Base-by-base conservation (phyloP, 192 early-diverging fungal genomes). In the Coemansia reversa region DNA sequence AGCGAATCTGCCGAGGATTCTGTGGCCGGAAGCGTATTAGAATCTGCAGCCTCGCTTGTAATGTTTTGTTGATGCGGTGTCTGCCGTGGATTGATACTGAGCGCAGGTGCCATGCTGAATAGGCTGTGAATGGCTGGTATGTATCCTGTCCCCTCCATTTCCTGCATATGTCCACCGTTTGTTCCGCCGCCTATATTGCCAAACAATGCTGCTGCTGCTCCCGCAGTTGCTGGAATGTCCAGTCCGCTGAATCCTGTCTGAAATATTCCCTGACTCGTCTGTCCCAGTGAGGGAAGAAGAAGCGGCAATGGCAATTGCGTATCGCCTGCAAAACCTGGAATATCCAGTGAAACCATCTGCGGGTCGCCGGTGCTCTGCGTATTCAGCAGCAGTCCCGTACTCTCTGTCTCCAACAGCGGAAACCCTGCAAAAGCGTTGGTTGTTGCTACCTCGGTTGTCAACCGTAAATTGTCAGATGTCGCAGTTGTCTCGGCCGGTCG, bases 121-220 rank as follows among this genome's bases (percentile, higher is more conserved):
- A 67, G 29, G 52, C 42, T 60, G 42, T 67, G 66, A 42, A 67
- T 67, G 18, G 66, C 60, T 11, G 66, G 66, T 20, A 67, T 67
- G 16, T 61, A 48, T 28, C 48, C 42, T 14, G 4, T 23, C 6
- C 28, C 28, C 7, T 29, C 12, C 6, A 28, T 12, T 33, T 22
- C 22, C 12, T 8, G 48, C 16, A 32, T 28, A 48, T 51, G 45
- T 19, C 52, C 14, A 4, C 6, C 49, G 22, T 35, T 29, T 7
- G 48, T 49, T 11, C n/a, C 45, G 9, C 27, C 51, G 33, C 49
- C 51, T 58, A 59, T 33, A 14, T 60, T 39, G 48, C 42, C 25
- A 47, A 58, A 61, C 19, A 51, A 58, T 22, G 55, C 14, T 19
- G 49, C 30, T 14, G 51, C 48, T 11, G 49, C 20, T 22, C 32